Conservation (phyloP, 495 filamentous ascomycete species). For the Talaromyces ruber region DNA sequence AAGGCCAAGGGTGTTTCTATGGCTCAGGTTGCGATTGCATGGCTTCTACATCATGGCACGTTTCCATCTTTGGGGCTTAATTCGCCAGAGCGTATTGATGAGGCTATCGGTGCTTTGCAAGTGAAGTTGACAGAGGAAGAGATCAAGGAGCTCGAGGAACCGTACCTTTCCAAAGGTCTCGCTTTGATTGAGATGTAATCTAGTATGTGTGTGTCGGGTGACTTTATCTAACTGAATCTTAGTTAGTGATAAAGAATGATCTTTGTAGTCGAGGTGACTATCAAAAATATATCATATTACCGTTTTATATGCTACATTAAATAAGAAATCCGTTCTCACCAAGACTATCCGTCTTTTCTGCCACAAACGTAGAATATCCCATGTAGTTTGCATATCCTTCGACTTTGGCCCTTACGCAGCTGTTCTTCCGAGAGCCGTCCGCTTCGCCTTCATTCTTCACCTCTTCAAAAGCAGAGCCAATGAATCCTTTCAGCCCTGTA, state of each 20-base stretch:
- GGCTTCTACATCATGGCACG: slow-evolving; percentile 39
- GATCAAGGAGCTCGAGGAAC: slow-evolving; percentile 48
- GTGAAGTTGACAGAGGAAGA: slow-evolving; percentile 48
- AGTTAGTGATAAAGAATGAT: background rate
- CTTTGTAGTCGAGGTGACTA: background rate
- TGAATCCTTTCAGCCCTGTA: background rate
- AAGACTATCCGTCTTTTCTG: background rate
- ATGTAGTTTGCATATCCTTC: background rate
- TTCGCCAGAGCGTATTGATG: slow-evolving; percentile 45
- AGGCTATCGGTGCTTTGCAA: slow-evolving; percentile 37
- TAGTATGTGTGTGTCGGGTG: too few relatives aligned
- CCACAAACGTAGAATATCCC: background rate
- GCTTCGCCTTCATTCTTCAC: background rate
- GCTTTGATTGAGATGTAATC: slow-evolving; percentile 1
- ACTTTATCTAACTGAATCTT: too few relatives aligned
- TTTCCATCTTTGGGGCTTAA: slow-evolving; percentile 56
- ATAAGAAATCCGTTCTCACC: background rate
- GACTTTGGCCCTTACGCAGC: background rate
- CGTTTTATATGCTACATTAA: background rate
- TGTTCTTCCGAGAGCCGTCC: background rate
- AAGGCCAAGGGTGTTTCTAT: slow-evolving; percentile 48
- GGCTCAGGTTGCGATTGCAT: slow-evolving; percentile 53
- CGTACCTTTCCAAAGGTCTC: slow-evolving; percentile 26
- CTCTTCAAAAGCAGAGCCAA: background rate
- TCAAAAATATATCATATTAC: background rate